phyloP scores from a whole-genome alignment of 805 yeast genomes.

The Barnettozyma siamensis region DNA sequence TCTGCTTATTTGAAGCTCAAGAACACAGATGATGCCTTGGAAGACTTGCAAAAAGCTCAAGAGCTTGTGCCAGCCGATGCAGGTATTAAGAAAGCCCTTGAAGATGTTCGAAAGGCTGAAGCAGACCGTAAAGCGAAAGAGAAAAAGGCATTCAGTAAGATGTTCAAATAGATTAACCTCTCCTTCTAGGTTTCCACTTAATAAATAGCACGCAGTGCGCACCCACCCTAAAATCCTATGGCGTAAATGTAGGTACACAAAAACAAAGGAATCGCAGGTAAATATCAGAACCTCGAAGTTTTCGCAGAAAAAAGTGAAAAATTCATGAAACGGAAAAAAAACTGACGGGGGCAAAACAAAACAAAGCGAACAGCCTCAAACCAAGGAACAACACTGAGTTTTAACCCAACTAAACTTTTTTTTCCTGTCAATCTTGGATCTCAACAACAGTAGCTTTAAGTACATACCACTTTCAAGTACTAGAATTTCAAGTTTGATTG shows the following conservation, averaged over 20 bases:
- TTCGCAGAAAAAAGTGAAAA: constrained; percentile 12
- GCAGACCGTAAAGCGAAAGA: constrained; percentile 58
- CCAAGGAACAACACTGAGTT: constrained; percentile 13
- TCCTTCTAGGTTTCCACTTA: too few relatives aligned
- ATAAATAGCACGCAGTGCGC: too few relatives aligned
- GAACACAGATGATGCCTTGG: constrained; percentile 65
- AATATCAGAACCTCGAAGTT: neutral
- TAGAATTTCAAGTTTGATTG: constrained; percentile 9
- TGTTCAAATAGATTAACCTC: constrained; percentile 36
- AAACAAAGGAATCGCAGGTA: neutral
- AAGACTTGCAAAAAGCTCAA: constrained; percentile 60
- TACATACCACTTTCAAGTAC: constrained; percentile 5
- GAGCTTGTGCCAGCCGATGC: constrained; percentile 62
- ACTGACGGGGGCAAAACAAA: constrained; percentile 14
- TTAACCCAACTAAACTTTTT: constrained; percentile 9
- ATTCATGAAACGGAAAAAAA: constrained; percentile 6
- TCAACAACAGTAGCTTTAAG: constrained; percentile 4
- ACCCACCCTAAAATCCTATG: too few relatives aligned
- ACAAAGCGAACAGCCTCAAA: constrained; percentile 5
- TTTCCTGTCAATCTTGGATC: constrained; percentile 9
- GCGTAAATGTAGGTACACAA: constrained; percentile 10
- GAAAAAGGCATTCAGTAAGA: constrained; percentile 68
- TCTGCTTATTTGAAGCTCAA: constrained; percentile 57
- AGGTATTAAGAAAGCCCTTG: constrained; percentile 60
- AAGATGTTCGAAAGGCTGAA: constrained; percentile 47